phyloP scores from a whole-genome alignment of 2,329 filamentous ascomycete species.

The Scortechinia acanthostroma region DNA sequence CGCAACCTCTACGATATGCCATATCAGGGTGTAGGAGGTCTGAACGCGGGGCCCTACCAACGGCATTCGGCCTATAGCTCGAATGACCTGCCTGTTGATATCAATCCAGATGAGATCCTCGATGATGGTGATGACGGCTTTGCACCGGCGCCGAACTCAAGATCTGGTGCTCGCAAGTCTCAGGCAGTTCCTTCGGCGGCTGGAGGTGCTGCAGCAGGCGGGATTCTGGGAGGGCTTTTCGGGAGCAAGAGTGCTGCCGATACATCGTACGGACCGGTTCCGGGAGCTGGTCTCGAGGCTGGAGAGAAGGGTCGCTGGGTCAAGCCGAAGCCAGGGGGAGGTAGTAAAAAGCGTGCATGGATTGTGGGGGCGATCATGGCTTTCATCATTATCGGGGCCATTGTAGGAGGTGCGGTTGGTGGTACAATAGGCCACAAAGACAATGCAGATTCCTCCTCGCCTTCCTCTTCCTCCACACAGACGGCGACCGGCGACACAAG shows the following conservation, averaged over 20 bases:
- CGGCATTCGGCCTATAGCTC: conserved; percentile 25
- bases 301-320: conserved; percentile 14
- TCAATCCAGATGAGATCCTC: conserved; percentile 54
- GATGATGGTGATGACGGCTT: conserved; percentile 65
- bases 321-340: too few relatives aligned
- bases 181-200: too few relatives aligned
- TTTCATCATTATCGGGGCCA: conserved; percentile 46
- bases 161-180: too few relatives aligned
- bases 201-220: conserved; percentile 8
- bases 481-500: conserved; percentile 32
- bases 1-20: too few relatives aligned
- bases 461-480: conserved; percentile 13
- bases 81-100: conserved; percentile 19
- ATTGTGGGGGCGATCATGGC: conserved; percentile 43
- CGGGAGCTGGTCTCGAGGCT: conserved; percentile 32
- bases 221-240: conserved; percentile 12
- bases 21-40: conserved; percentile 14
- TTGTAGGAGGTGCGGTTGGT: conserved; percentile 56
- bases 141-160: conserved; percentile 22
- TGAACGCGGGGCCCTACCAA: conserved; percentile 40
- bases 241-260: not conserved
- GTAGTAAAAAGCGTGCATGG: conserved; percentile 43
- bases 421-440: conserved; percentile 36
- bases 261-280: conserved; percentile 3
- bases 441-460: conserved; percentile 8